Evolutionary conservation across 108 stramenopile genomes (phyloP).

Genomic region (Licmophora abbreviata): DNA sequence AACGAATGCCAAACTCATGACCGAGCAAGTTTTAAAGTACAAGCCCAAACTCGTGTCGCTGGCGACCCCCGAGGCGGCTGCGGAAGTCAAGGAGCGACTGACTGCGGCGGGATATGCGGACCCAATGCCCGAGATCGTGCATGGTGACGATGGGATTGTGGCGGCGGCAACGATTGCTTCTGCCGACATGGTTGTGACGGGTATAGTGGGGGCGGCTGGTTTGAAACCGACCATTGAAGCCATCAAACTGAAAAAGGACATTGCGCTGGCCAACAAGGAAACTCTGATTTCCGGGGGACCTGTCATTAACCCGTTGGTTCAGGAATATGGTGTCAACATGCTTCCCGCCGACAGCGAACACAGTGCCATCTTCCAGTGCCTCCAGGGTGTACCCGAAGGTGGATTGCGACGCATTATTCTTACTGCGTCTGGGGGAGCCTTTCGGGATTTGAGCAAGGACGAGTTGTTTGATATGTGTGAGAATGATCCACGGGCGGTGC

Average conservation of each 20-base stretch:
- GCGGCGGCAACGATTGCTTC: constrained; percentile 66
- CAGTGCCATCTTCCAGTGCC: constrained; percentile 93
- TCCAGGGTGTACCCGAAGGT: constrained; percentile 91
- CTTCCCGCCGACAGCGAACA: constrained; percentile 95
- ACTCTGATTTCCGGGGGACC: constrained; percentile 96
- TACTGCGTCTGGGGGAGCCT: constrained; percentile 94
- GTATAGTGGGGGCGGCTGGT: constrained; percentile 95
- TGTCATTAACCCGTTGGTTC: constrained; percentile 89
- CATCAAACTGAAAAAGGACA: constrained; percentile 91
- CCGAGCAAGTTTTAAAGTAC: constrained; percentile 88
- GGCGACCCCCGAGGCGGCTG: constrained; percentile 60
- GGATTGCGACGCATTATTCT: constrained; percentile 86
- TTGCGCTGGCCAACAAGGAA: constrained; percentile 96
- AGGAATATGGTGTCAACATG: constrained; percentile 92
- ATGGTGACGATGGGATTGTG: constrained; percentile 78
- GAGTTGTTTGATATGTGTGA: constrained; percentile 82
- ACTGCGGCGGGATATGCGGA: constrained; percentile 32
- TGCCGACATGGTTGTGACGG: constrained; percentile 89
- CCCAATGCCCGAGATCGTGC: constrained; percentile 71
- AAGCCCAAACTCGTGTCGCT: constrained; percentile 61
- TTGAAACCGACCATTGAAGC: constrained; percentile 91
- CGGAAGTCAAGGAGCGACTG: constrained; percentile 37
- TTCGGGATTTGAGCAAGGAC: constrained; percentile 89
- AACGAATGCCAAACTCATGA: constrained; percentile 87
- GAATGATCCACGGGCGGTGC: constrained; percentile 71